phyloP scores from a whole-genome alignment of 768 basidiomycete species.

The Rhodotorula paludigena region DNA sequence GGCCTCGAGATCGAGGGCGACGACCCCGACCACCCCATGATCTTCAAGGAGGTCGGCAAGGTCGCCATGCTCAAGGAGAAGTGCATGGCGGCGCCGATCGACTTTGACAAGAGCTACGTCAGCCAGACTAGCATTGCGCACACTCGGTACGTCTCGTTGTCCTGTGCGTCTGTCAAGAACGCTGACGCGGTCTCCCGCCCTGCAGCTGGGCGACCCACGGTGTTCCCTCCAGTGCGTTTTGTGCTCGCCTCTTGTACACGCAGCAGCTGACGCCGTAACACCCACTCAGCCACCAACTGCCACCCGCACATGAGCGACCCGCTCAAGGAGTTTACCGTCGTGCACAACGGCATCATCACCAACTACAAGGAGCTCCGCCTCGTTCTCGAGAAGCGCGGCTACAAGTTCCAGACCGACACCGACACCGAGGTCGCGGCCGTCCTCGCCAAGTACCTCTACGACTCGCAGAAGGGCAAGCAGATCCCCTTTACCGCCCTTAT shows the following conservation, averaged over 20 bases:
- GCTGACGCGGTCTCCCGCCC: neutral
- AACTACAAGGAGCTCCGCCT: constrained; percentile 80
- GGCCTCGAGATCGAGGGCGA: constrained; percentile 76
- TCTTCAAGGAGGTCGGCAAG: constrained; percentile 98
- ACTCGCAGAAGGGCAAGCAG: constrained; percentile 79
- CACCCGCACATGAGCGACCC: constrained; percentile 87
- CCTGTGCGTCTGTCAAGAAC: neutral
- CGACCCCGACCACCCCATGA: constrained; percentile 65
- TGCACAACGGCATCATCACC: constrained; percentile 99
- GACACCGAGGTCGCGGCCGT: constrained; percentile 98
- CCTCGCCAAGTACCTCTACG: constrained; percentile 91
- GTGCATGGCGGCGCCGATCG: constrained; percentile 63
- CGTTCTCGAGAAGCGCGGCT: constrained; percentile 92
- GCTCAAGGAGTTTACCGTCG: constrained; percentile 73
- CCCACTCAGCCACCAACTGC: constrained; percentile 80
- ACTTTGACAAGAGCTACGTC: constrained; percentile 62
- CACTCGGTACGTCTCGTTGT: constrained; percentile 56
- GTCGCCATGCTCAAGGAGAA: constrained; percentile 86
- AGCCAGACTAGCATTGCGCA: constrained; percentile 96
- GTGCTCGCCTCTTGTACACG: neutral
- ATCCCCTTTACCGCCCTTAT: constrained; percentile 82
- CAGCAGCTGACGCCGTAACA: constrained; percentile 37
- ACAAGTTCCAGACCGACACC: constrained; percentile 87
- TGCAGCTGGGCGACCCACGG: constrained; percentile 89
- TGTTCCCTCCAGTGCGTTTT: constrained; percentile 25